These are phyloP conservation scores for Xylariaceae sp. DNA, from an alignment of 2,329 filamentous ascomycete species.

Conservation along the genomic window DNA sequence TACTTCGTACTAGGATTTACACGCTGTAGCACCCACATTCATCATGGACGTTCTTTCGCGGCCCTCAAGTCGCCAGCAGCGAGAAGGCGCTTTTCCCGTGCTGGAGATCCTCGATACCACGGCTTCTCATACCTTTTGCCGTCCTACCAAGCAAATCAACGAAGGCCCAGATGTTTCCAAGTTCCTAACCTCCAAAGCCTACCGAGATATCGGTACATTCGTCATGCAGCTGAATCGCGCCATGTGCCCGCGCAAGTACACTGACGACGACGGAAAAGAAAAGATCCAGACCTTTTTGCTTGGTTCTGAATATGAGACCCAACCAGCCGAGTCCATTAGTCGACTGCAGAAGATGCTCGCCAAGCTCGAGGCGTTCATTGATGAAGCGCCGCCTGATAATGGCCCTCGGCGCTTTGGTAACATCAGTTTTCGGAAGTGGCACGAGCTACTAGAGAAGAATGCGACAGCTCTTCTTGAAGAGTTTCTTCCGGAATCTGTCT, in stretches of 20 bases:
- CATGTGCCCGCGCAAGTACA: constrained; percentile 64
- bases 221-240: constrained; percentile 84
- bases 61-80: constrained; percentile 11
- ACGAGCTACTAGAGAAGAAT: constrained; percentile 59
- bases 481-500: constrained; percentile 43
- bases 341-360: constrained; percentile 62
- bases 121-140: constrained; percentile 52
- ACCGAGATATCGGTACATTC: constrained; percentile 81
- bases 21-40: background rate
- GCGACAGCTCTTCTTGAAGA: constrained; percentile 52
- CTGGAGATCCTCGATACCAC: constrained; percentile 47
- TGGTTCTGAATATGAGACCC: constrained; percentile 40
- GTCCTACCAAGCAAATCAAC: constrained; percentile 76
- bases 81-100: constrained; percentile 27
- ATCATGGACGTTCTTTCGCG: constrained; percentile 15
- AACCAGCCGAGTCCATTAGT: constrained; percentile 48
- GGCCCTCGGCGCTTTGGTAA: constrained; percentile 91
- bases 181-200: constrained; percentile 77
- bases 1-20: too few relatives aligned
- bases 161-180: constrained; percentile 73
- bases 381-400: constrained; percentile 74
- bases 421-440: constrained; percentile 82
- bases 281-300: constrained; percentile 46
- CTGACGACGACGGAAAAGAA: constrained; percentile 34
- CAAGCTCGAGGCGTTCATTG: constrained; percentile 60